A percentile compares a stretch with the other conserved stretches of the same genome.
phyloP scores from a whole-genome alignment of 2,329 filamentous ascomycete species.

The Immersiporthe knoxdaviesiana region DNA sequence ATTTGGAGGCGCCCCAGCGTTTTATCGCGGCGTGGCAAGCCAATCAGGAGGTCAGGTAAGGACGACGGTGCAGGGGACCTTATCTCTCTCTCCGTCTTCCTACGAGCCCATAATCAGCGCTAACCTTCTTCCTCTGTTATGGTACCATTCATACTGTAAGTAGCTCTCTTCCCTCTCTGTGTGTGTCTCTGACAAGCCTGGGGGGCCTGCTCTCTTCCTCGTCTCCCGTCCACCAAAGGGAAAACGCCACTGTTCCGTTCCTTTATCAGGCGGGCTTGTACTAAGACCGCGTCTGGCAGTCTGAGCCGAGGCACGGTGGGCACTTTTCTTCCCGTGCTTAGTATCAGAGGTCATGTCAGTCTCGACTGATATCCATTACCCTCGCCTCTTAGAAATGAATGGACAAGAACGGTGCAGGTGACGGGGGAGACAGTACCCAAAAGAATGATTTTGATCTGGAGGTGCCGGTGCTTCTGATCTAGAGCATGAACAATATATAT shows the following conservation, averaged over 20 bases:
- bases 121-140: neutral
- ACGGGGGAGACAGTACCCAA: neutral
- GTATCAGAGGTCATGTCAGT: neutral
- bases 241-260: neutral
- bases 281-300: neutral
- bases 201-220: neutral
- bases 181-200: neutral
- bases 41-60: constrained; percentile 17
- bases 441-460: neutral
- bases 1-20: neutral
- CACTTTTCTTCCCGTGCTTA: neutral
- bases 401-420: neutral
- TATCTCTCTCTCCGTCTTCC: constrained; percentile 14
- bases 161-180: too few relatives aligned
- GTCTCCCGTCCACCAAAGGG: neutral
- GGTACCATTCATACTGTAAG: neutral
- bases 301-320: constrained; percentile 1
- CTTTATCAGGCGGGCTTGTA: constrained; percentile 1
- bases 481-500: neutral
- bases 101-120: too few relatives aligned
- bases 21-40: constrained; percentile 11
- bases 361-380: neutral
- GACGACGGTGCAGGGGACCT: constrained; percentile 9
- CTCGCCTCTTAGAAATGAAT: constrained; percentile 1
- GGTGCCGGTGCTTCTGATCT: neutral